Conservation (phyloP, 1,284 basidiomycete species). For the Tausonia pullulans region DNA sequence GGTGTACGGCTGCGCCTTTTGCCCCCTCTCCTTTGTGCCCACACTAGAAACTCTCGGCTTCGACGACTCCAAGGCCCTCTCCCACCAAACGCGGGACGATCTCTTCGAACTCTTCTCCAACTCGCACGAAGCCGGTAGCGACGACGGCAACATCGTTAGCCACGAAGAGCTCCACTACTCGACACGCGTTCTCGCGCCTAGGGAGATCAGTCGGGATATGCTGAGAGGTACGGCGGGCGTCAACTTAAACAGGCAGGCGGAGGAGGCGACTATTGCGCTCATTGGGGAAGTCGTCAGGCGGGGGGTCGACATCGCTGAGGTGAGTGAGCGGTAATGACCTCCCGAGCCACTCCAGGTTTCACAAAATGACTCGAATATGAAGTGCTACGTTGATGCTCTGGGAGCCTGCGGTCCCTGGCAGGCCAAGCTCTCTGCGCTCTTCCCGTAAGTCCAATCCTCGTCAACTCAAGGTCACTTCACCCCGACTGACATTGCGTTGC, state of each 20-base stretch:
- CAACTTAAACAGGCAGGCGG: slow-evolving; percentile 87
- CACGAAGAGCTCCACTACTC: slow-evolving; percentile 26
- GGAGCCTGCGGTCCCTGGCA: slow-evolving; percentile 80
- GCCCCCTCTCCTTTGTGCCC: slow-evolving; percentile 65
- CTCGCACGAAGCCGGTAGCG: slow-evolving; percentile 48
- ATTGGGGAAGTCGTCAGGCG: slow-evolving; percentile 70
- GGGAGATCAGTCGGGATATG: slow-evolving; percentile 87
- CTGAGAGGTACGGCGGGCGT: slow-evolving; percentile 58
- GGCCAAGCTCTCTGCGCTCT: slow-evolving; percentile 60
- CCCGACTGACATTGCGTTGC: too few relatives aligned
- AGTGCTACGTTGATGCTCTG: slow-evolving; percentile 94
- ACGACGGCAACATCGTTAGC: neutral
- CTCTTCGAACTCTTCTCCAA: slow-evolving; percentile 53
- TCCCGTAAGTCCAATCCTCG: slow-evolving; percentile 42
- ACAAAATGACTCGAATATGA: neutral
- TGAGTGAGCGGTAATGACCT: slow-evolving; percentile 25
- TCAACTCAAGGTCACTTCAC: neutral
- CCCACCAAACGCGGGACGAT: slow-evolving; percentile 57
- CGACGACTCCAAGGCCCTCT: slow-evolving; percentile 89
- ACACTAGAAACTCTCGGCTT: slow-evolving; percentile 73
- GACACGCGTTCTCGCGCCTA: slow-evolving; percentile 51
- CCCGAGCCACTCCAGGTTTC: too few relatives aligned
- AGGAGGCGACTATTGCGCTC: slow-evolving; percentile 79
- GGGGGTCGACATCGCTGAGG: slow-evolving; percentile 74
- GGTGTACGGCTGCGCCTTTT: slow-evolving; percentile 92